phyloP scores from a whole-genome alignment of 352 stramenopile species.

The Pythium dissotocum region DNA sequence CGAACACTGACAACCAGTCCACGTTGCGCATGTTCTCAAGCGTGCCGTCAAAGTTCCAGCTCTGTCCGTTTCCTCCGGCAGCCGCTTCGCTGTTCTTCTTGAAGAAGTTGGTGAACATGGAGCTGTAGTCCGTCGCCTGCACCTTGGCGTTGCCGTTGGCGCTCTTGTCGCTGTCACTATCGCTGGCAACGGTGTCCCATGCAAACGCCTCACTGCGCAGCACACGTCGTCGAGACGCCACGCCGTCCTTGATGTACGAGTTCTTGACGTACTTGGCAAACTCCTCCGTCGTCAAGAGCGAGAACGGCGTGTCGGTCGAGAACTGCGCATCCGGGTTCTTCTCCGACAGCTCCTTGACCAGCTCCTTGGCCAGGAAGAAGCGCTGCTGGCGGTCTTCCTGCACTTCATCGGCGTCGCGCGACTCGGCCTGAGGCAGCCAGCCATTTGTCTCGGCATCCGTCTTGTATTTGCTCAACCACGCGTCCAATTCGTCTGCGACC shows the following conservation, averaged over 20 bases:
- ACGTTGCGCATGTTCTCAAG: slow-evolving; percentile 13
- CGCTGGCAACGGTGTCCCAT: not conserved
- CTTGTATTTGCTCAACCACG: slow-evolving; percentile 40
- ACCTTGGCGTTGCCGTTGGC: slow-evolving; percentile 14
- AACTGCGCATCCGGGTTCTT: slow-evolving; percentile 47
- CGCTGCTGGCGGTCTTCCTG: slow-evolving; percentile 43
- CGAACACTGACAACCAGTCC: slow-evolving; percentile 17
- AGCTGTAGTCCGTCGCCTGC: not conserved
- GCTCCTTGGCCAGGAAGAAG: slow-evolving; percentile 49
- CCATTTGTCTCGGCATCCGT: slow-evolving; percentile 15
- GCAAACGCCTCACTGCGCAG: not conserved
- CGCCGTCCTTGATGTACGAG: slow-evolving; percentile 25
- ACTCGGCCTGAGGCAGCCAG: slow-evolving; percentile 18
- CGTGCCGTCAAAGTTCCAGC: slow-evolving; percentile 16
- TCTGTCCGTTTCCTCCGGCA: not conserved
- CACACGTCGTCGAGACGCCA: not conserved
- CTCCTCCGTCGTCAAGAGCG: slow-evolving; percentile 54
- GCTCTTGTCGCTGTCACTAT: not conserved
- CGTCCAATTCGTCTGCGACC: slow-evolving; percentile 34
- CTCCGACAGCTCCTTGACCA: slow-evolving; percentile 34
- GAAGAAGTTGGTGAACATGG: slow-evolving; percentile 8
- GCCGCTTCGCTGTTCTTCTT: slow-evolving; percentile 2
- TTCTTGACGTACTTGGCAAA: slow-evolving; percentile 48
- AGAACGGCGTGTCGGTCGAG: slow-evolving; percentile 46
- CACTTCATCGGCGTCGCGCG: slow-evolving; percentile 29